phyloP scores from a whole-genome alignment of 2,329 filamentous ascomycete genomes.

The Phialemonium atrogriseum region DNA sequence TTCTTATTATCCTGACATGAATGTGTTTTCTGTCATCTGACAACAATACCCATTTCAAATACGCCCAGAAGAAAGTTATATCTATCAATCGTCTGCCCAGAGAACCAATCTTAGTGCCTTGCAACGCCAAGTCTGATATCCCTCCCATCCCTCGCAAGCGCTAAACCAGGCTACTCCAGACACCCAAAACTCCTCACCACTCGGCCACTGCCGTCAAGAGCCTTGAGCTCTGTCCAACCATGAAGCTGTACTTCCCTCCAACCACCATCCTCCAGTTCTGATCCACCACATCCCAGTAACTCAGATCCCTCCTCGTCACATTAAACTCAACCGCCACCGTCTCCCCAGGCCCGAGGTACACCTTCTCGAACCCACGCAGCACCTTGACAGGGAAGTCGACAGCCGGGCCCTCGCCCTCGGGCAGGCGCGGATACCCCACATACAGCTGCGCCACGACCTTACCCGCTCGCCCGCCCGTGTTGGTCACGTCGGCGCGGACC shows the following conservation, averaged over 20 bases:
- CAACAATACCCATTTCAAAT: no score
- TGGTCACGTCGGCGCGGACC: constrained; percentile 43
- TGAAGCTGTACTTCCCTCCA: constrained; percentile 14
- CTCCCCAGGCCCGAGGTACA: constrained; percentile 47
- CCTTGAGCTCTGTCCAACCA: constrained; percentile 16
- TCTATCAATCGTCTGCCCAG: no score
- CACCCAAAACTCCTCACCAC: constrained; percentile 15
- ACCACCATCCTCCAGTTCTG: constrained; percentile 58
- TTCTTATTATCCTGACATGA: no score
- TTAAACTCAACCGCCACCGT: constrained; percentile 44
- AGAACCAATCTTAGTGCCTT: no score
- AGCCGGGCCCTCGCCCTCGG: constrained; percentile 11
- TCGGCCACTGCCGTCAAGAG: constrained; percentile 9
- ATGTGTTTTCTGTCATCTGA: no score
- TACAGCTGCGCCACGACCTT: constrained; percentile 41
- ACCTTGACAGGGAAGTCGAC: constrained; percentile 59
- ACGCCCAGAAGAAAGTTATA: no score
- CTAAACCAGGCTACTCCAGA: no score
- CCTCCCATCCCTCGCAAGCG: no score
- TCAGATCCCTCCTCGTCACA: constrained; percentile 60
- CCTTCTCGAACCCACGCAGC: constrained; percentile 68
- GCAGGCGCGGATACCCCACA: constrained; percentile 34
- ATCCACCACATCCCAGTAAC: constrained; percentile 58
- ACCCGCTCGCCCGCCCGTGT: constrained; percentile 37
- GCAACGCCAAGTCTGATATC: no score